phyloP scores from a whole-genome alignment of 73 alveolate species.

The Paramecium primaurelia region DNA sequence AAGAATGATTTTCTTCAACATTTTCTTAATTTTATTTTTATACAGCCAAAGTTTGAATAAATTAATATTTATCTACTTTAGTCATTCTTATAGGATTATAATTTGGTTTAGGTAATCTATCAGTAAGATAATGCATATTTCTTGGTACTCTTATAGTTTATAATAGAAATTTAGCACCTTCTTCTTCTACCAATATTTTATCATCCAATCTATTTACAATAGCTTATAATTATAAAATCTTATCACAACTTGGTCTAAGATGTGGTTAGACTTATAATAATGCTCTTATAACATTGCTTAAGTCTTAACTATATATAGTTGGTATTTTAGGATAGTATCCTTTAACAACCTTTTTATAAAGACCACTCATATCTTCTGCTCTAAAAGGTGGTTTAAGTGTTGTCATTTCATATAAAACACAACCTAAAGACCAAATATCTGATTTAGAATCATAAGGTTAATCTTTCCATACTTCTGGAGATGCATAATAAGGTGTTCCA shows the following conservation, averaged over 20 bases:
- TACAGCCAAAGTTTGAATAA: conserved; percentile 50
- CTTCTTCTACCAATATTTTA: conserved; percentile 26
- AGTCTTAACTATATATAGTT: conserved; percentile 67
- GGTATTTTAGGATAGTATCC: conserved; percentile 82
- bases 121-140: conserved; percentile 77
- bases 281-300: conserved; percentile 67
- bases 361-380: conserved; percentile 94
- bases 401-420: conserved; percentile 94
- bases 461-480: conserved; percentile 98
- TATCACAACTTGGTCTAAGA: conserved; percentile 55
- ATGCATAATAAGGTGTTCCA: conserved; percentile 97
- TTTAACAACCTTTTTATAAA: conserved; percentile 76
- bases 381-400: conserved; percentile 95
- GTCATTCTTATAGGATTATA: conserved; percentile 64
- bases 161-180: conserved; percentile 56
- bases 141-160: conserved; percentile 92
- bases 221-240: conserved; percentile 40
- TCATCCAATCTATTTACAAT: conserved; percentile 53
- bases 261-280: conserved; percentile 66
- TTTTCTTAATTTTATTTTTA: background rate
- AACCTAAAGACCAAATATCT: conserved; percentile 96
- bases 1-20: background rate
- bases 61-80: conserved; percentile 28
- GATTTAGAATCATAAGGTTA: conserved; percentile 93
- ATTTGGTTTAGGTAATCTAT: conserved; percentile 90